Conservation (phyloP, 2,329 filamentous ascomycete species). For the Alternaria tenuissima region DNA sequence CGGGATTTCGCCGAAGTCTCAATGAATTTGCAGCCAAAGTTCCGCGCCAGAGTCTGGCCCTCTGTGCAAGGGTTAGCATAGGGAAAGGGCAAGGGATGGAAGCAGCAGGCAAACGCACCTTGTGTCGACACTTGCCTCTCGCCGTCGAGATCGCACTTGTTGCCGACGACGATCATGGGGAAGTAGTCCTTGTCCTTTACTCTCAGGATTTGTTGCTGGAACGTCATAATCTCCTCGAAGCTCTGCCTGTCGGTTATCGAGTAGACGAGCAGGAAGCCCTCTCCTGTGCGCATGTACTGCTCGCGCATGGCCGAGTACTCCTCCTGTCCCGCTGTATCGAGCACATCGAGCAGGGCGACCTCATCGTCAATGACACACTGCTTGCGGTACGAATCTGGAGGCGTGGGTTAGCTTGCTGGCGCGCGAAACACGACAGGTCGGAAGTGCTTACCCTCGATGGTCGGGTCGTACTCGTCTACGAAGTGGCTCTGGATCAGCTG, state of each 20-base stretch:
- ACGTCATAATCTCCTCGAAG: constrained; percentile 98
- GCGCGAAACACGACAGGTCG: constrained; percentile 1
- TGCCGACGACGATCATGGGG: constrained; percentile 97
- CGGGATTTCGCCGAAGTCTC: constrained; percentile 98
- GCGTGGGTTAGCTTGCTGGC: constrained; percentile 17
- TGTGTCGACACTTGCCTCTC: constrained; percentile 91
- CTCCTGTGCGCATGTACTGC: constrained; percentile 99
- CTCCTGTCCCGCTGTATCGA: constrained; percentile 97
- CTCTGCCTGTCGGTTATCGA: constrained; percentile 97
- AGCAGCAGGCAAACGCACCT: constrained; percentile 66
- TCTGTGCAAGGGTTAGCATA: constrained; percentile 64
- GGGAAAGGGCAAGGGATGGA: constrained; percentile 1
- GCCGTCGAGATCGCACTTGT: constrained; percentile 97
- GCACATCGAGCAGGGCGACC: constrained; percentile 94
- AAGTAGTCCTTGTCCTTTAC: constrained; percentile 99
- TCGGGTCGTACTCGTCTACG: constrained; percentile 99
- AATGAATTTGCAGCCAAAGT: constrained; percentile 97
- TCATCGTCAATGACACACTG: constrained; percentile 99
- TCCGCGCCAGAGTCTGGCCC: constrained; percentile 83
- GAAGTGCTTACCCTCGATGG: constrained; percentile 85
- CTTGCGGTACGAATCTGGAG: constrained; percentile 96
- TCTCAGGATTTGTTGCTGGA: constrained; percentile 97
- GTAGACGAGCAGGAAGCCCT: constrained; percentile 97
- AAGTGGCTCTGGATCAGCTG: constrained; percentile 86
- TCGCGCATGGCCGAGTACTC: constrained; percentile 99